Percentiles rank a stretch among this genome's conserved stretches.
These are phyloP conservation scores for Boletus hoseneyae DNA, from an alignment of 1,284 basidiomycete species.

Conservation along the genomic window DNA sequence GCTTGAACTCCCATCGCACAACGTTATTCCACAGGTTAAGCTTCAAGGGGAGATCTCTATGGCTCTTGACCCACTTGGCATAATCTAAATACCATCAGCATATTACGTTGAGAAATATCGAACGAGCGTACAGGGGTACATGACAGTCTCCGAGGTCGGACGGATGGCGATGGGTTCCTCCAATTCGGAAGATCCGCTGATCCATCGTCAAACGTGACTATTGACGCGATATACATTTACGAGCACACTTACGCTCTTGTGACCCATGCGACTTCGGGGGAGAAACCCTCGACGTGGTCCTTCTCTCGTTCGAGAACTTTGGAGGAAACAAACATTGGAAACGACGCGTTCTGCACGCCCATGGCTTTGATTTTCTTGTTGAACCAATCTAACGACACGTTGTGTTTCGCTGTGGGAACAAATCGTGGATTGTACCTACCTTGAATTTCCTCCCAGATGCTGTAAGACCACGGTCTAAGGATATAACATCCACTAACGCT, in stretches of 20 bases:
- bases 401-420: constrained; percentile 2
- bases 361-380: constrained; percentile 90
- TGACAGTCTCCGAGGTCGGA: constrained; percentile 96
- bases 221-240: not conserved
- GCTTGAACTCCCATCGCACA: constrained; percentile 99
- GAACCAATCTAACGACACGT: constrained; percentile 75
- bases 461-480: constrained; percentile 96
- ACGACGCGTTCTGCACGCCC: constrained; percentile 97
- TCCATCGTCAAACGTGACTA: not conserved
- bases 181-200: constrained; percentile 86
- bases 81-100: constrained; percentile 53
- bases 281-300: constrained; percentile 99
- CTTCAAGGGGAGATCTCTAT: constrained; percentile 96
- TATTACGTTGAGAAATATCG: not conserved
- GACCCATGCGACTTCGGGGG: constrained; percentile 99
- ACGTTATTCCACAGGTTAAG: constrained; percentile 99
- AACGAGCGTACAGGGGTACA: constrained; percentile 83
- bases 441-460: constrained; percentile 96
- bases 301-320: constrained; percentile 96
- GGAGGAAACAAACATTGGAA: constrained; percentile 97
- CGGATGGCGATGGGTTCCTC: constrained; percentile 98
- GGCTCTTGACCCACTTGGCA: constrained; percentile 97
- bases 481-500: constrained; percentile 99
- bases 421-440: constrained; percentile 52
- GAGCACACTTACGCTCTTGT: constrained; percentile 77